Conservation (phyloP, 2,329 filamentous ascomycete genomes). For the Neurospora sp. region DNA sequence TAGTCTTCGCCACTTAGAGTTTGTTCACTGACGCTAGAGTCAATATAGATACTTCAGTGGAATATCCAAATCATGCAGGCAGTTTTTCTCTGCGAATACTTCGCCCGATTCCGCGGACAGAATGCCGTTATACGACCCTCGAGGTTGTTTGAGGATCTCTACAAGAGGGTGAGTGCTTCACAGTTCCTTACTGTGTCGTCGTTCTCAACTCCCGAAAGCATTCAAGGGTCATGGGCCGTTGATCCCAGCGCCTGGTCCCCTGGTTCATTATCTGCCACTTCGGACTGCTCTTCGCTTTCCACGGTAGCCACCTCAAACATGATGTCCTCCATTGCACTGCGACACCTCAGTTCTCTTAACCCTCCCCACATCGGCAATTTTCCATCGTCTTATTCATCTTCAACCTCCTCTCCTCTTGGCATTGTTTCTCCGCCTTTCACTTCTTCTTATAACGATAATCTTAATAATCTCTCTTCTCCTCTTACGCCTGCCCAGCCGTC, state of each 20-base stretch:
- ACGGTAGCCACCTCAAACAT: slow-evolving; percentile 8
- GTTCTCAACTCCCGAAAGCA: slow-evolving; percentile 8
- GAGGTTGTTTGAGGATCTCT: slow-evolving; percentile 38
- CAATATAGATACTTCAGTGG: slow-evolving; percentile 36
- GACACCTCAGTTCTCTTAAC: slow-evolving; percentile 10
- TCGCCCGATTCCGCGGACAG: slow-evolving; percentile 43
- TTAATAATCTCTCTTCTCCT: slow-evolving; percentile 10
- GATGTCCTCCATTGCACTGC: slow-evolving; percentile 12
- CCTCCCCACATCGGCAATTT: slow-evolving; percentile 13
- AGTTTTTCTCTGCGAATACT: slow-evolving; percentile 45
- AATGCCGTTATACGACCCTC: slow-evolving; percentile 38
- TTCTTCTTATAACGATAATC: slow-evolving; percentile 10
- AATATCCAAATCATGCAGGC: slow-evolving; percentile 42
- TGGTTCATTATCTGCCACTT: slow-evolving; percentile 16
- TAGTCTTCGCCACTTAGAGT: neutral
- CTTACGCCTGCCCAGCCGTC: slow-evolving; percentile 6
- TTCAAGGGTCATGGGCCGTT: slow-evolving; percentile 19
- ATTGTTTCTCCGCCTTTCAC: slow-evolving; percentile 4
- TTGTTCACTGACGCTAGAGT: slow-evolving; percentile 8
- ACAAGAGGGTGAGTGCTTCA: slow-evolving; percentile 41
- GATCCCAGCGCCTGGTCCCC: slow-evolving; percentile 23
- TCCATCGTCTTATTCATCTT: slow-evolving; percentile 15
- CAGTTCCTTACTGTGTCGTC: slow-evolving; percentile 22
- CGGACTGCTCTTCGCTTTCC: slow-evolving; percentile 15
- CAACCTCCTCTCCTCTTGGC: slow-evolving; percentile 10